Evolutionary conservation across 2,329 filamentous ascomycete species (phyloP), one percentile per base, ranked within the genome.

Genomic region (Pseudopyrenochaeta lycopersici): DNA sequence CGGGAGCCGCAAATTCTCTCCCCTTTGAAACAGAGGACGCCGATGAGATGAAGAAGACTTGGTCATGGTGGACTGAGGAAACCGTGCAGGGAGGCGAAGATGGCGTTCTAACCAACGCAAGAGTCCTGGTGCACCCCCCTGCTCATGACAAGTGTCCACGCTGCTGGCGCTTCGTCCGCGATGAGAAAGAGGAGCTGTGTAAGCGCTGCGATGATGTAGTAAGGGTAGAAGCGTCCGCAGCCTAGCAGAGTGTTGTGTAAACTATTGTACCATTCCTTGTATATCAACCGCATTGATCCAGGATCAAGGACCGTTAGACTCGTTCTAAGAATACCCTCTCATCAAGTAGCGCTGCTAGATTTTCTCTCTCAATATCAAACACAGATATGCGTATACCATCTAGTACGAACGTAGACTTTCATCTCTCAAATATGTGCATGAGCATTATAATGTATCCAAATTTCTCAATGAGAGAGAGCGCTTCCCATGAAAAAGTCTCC

Each of bases 111-210:
- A 55, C 51, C 2, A 57, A 43, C 18, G 72, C 56, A 39, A 67
- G 30, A 48, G 73, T 66, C 18, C 60, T 66, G 33, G 70, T 79
- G 4, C 55, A 74, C 42, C 77, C 82, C 9, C 82, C 87, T 0
- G 73, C 73, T 12, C 75, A 78, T 11, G 77, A 82, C 41, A 99
- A 98, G 75, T 99, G 95, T 73, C 82, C 85, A 1, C 83, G 95
- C 45, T 99, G 95, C 77, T 99, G 95, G 95, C 86, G 90, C 57
- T 96, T 91, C 74, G 82, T 90, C 20, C 88, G 90, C n/a, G 80
- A 84, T n/a, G 76, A 77, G 42, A 82, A 88, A 63, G 86, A 90
- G 15, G 74, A 79, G 33, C 77, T 96, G 15, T 98, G 94, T 75
- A 77, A 75, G 43, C 81, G 92, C 69, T 98, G 94, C 73, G 86